A percentile compares a stretch with the other conserved stretches of the same genome.
phyloP scores from a whole-genome alignment of 441 rosid genomes.

The Biscutella auriculata region DNA sequence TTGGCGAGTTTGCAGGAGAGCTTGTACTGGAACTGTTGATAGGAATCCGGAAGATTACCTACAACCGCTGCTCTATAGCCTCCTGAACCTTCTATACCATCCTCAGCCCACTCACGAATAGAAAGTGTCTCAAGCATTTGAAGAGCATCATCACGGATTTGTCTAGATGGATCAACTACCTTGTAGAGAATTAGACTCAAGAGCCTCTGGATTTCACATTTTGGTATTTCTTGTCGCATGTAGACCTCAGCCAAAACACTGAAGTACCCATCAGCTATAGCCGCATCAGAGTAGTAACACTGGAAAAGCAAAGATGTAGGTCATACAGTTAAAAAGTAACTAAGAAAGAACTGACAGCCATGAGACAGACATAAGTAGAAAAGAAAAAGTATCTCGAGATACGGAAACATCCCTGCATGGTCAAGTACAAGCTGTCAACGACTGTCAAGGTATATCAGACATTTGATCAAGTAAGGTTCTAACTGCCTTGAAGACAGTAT shows the following conservation, averaged over 20 bases:
- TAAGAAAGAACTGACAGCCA: not conserved
- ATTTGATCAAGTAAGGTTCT: not conserved
- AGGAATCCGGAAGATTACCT: constrained; percentile 97
- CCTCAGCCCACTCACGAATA: constrained; percentile 95
- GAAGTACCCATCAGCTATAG: constrained; percentile 97
- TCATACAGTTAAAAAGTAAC: constrained; percentile 3
- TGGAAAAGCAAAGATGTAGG: constrained; percentile 28
- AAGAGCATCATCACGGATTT: constrained; percentile 98
- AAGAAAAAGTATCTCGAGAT: no score
- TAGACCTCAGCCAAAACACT: constrained; percentile 97
- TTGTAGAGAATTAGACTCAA: constrained; percentile 94
- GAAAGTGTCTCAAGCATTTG: constrained; percentile 99
- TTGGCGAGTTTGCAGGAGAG: constrained; percentile 95
- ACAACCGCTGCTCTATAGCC: constrained; percentile 98
- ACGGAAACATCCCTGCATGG: not conserved
- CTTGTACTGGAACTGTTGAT: constrained; percentile 97
- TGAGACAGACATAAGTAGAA: constrained; percentile 4
- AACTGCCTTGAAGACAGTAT: not conserved
- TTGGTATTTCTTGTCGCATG: constrained; percentile 97
- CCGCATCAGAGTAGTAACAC: constrained; percentile 96
- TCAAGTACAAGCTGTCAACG: not conserved
- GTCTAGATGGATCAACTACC: constrained; percentile 96
- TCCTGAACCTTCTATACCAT: constrained; percentile 78
- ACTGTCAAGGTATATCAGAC: not conserved
- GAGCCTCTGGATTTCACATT: constrained; percentile 94